A percentile compares a stretch with the other conserved stretches of the same genome.
Evolutionary conservation across 345 rosid species (phyloP).

Genomic region (Hypericum androsaemum): DNA sequence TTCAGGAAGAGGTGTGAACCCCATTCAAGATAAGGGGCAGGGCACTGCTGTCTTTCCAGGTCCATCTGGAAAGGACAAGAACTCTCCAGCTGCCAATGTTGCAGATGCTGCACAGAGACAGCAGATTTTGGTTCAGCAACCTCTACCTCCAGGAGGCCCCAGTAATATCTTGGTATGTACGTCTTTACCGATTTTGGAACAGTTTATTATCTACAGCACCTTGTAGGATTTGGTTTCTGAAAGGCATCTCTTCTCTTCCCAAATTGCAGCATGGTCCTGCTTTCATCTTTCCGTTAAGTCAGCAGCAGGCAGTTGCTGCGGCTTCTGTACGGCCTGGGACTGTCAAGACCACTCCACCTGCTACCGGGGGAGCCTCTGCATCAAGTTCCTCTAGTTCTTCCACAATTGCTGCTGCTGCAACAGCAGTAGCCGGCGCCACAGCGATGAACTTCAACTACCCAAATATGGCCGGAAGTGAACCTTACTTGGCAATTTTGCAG

Average conservation of each 20-base stretch:
- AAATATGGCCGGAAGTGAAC: conserved; percentile 30
- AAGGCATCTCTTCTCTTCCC: neutral
- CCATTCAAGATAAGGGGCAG: conserved; percentile 27
- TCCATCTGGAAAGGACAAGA: conserved; percentile 18
- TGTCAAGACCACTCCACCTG: too few species aligned
- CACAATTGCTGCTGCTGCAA: conserved; percentile 20
- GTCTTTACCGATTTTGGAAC: neutral
- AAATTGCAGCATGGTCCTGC: conserved; percentile 37
- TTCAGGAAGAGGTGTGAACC: conserved; percentile 8
- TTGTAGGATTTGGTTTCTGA: neutral
- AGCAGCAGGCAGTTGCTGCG: conserved; percentile 25
- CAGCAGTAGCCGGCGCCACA: conserved; percentile 21
- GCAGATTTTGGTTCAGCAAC: conserved; percentile 20
- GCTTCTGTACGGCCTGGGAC: neutral
- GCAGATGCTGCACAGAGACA: conserved; percentile 23
- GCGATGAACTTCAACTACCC: conserved; percentile 36
- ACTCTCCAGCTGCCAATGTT: conserved; percentile 22
- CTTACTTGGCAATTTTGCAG: conserved; percentile 36
- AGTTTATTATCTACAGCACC: neutral
- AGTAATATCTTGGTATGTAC: conserved; percentile 34
- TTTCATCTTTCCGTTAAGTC: conserved; percentile 36
- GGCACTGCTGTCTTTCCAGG: conserved; percentile 9
- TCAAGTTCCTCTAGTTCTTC: conserved; percentile 25
- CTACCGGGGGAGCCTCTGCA: neutral
- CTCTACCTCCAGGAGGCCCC: conserved; percentile 25